Percentiles rank a stretch among this genome's conserved stretches.
phyloP scores from a whole-genome alignment of 148 eudicot species.

The Polygonum aviculare region DNA sequence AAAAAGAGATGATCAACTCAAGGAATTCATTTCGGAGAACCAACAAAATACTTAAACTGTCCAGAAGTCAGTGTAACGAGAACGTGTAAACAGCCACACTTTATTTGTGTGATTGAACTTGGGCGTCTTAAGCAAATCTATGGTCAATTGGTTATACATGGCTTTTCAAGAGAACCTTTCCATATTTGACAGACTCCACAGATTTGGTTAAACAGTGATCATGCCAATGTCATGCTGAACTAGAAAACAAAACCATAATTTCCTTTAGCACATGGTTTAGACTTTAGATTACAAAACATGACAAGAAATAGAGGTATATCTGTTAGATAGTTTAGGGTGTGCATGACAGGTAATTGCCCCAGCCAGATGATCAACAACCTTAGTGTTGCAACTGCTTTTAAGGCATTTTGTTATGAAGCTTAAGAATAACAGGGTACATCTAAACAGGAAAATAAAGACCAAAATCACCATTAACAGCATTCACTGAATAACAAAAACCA shows the following conservation, averaged over 20 bases:
- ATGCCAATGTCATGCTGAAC: not conserved
- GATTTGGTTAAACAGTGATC: not conserved
- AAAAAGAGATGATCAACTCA: not conserved
- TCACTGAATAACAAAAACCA: not conserved
- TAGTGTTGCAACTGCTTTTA: not conserved
- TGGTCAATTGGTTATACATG: not conserved
- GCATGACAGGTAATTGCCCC: not conserved
- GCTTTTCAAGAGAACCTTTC: not conserved
- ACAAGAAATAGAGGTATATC: not conserved
- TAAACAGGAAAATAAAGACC: not conserved
- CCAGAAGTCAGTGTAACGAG: not conserved
- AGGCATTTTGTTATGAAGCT: not conserved
- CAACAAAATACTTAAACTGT: not conserved
- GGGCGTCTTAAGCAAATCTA: no score
- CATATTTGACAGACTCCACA: not conserved
- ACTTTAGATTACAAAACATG: conserved; percentile 3
- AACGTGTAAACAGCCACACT: not conserved
- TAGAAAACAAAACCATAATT: not conserved
- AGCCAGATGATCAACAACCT: not conserved
- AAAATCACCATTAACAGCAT: not conserved
- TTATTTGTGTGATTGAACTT: not conserved
- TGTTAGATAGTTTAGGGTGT: not conserved
- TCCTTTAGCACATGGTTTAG: conserved; percentile 4
- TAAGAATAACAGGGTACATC: not conserved
- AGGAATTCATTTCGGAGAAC: not conserved